Evolutionary conservation across 2,329 filamentous ascomycete species (phyloP).

Genomic region (Hypoxylon sp.): DNA sequence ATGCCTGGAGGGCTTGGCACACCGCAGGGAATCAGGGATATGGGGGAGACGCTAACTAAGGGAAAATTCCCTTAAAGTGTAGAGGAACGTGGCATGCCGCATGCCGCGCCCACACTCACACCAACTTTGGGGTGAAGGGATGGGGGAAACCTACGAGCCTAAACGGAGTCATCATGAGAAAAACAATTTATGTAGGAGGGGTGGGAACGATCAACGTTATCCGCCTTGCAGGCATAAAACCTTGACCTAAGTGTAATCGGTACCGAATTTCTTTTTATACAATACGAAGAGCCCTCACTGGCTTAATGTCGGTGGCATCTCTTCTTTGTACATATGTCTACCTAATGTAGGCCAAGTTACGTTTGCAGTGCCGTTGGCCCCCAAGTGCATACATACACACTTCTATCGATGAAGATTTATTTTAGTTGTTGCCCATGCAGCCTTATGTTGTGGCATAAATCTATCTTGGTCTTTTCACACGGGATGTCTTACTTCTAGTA

Average conservation of each 20-base stretch:
- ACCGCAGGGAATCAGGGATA: conserved; percentile 38
- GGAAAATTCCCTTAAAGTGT: conserved; percentile 44
- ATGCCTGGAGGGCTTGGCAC: conserved; percentile 40
- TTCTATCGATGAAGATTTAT: conserved; percentile 17
- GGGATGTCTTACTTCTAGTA: conserved; percentile 20
- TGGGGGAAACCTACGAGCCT: conserved; percentile 40
- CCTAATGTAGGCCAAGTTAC: conserved; percentile 31
- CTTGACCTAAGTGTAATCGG: conserved; percentile 31
- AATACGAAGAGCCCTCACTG: conserved; percentile 31
- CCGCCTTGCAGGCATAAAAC: conserved; percentile 42
- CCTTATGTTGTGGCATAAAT: conserved; percentile 24
- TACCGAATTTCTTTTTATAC: conserved; percentile 33
- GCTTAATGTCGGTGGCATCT: conserved; percentile 23
- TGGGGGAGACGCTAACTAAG: conserved; percentile 39
- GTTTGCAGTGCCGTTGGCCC: conserved; percentile 36
- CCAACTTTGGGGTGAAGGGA: conserved; percentile 38
- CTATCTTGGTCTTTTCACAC: conserved; percentile 4
- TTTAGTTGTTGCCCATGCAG: conserved; percentile 26
- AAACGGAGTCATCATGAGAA: conserved; percentile 25
- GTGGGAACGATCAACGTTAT: conserved; percentile 44
- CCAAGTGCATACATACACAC: conserved; percentile 15
- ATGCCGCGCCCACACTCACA: conserved; percentile 42
- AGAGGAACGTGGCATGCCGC: conserved; percentile 47
- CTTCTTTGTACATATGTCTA: conserved; percentile 26
- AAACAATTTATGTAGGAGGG: conserved; percentile 25